phyloP scores from a whole-genome alignment of 768 basidiomycete genomes.

The Termitomyces sp. region DNA sequence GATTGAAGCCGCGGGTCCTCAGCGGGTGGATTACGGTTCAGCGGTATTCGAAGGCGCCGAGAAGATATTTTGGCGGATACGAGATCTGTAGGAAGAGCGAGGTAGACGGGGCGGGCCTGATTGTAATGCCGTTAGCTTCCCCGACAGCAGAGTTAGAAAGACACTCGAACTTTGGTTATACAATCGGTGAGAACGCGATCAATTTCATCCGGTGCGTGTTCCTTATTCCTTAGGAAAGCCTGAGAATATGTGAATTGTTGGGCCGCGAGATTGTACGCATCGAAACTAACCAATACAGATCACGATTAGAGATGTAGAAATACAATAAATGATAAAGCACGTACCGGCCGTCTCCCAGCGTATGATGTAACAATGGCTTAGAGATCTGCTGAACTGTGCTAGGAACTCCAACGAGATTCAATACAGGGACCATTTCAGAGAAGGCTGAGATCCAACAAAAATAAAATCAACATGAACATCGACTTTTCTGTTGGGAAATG shows the following conservation, averaged over 20 bases:
- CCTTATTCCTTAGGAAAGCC: conserved; percentile 50
- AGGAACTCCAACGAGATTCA: conserved; percentile 74
- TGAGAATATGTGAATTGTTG: conserved; percentile 73
- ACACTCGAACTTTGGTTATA: conserved; percentile 43
- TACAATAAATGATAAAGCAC: neutral
- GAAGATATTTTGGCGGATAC: conserved; percentile 65
- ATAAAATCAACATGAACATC: neutral
- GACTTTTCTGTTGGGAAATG: neutral
- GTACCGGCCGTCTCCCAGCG: conserved; percentile 13
- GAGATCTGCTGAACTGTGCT: conserved; percentile 11
- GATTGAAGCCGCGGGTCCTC: conserved; percentile 59
- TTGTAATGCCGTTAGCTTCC: neutral
- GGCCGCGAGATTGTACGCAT: conserved; percentile 75
- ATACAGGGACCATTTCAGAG: conserved; percentile 86
- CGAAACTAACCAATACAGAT: conserved; percentile 44
- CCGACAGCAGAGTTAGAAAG: neutral
- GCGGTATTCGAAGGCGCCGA: conserved; percentile 56
- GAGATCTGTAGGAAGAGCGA: conserved; percentile 83
- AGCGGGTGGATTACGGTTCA: conserved; percentile 43
- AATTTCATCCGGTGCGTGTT: conserved; percentile 63
- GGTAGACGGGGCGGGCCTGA: conserved; percentile 82
- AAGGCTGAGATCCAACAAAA: conserved; percentile 41
- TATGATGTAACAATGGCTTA: conserved; percentile 17
- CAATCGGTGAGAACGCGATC: conserved; percentile 76
- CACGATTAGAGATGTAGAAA: too few relatives aligned